Evolutionary conservation across 805 yeast genomes (phyloP).

Genomic region (Ogataea chonburiensis): DNA sequence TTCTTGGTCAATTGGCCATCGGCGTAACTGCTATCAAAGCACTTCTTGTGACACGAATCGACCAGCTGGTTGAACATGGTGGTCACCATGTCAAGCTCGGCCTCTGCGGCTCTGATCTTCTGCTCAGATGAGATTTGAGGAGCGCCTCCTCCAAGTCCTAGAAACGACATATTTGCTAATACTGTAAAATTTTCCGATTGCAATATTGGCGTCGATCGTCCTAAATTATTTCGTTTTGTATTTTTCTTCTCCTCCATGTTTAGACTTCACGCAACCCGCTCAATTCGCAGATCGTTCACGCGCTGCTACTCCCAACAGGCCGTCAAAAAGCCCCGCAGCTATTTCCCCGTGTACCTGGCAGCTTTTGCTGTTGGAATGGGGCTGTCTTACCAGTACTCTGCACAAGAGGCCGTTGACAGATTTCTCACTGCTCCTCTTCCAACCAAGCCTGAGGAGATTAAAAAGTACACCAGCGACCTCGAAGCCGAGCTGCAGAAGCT

Average conservation of each 20-base stretch:
- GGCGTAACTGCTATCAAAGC: constrained; percentile 64
- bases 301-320: constrained; percentile 5
- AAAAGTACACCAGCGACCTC: constrained; percentile 33
- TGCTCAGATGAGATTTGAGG: constrained; percentile 74
- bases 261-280: not conserved
- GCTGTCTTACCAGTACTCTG: constrained; percentile 28
- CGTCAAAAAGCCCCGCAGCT: not conserved
- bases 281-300: constrained; percentile 4
- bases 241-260: constrained; percentile 6
- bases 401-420: constrained; percentile 28
- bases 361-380: constrained; percentile 28
- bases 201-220: constrained; percentile 10
- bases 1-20: constrained; percentile 75
- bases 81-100: constrained; percentile 95
- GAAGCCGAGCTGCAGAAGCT: constrained; percentile 48
- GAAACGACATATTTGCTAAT: constrained; percentile 52
- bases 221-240: not conserved
- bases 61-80: constrained; percentile 94
- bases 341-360: constrained; percentile 6
- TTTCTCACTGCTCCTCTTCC: constrained; percentile 21
- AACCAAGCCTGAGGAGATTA: constrained; percentile 24
- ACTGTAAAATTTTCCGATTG: constrained; percentile 11
- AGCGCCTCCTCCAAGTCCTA: constrained; percentile 74
- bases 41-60: constrained; percentile 84
- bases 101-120: constrained; percentile 88